Percentiles rank a stretch among this genome's conserved stretches.
Conservation (phyloP, 225 moss, liverwort and hornwort genomes). For the Pseudisothecium myosuroides region DNA sequence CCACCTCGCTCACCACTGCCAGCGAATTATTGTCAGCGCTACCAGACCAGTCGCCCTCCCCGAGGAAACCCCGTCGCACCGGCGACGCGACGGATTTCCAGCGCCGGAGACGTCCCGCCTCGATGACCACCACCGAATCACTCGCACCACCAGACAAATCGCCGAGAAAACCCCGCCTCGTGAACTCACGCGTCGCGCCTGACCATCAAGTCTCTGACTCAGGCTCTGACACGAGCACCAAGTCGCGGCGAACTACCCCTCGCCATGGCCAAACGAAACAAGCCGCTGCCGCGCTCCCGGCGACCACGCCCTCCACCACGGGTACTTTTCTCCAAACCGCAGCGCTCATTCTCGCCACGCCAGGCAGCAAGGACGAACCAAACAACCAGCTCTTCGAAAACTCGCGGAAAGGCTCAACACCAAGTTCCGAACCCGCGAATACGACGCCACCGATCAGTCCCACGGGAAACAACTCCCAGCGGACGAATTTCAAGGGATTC, state of each 20-base stretch:
- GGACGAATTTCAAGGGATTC: background rate
- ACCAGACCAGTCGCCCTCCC: background rate
- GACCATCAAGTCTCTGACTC: background rate
- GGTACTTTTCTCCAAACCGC: background rate
- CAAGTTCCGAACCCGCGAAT: background rate
- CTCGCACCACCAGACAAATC: background rate
- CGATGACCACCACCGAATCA: background rate
- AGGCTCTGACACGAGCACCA: background rate
- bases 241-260: background rate
- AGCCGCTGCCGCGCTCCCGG: background rate
- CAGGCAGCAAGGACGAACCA: slow-evolving; percentile 1
- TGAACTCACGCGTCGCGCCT: background rate
- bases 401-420: background rate
- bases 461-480: background rate
- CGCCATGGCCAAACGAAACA: background rate
- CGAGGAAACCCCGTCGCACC: background rate
- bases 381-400: background rate
- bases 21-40: background rate
- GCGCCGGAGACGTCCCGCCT: background rate
- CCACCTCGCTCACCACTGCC: background rate
- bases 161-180: background rate
- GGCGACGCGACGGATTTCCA: background rate
- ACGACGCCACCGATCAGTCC: slow-evolving; percentile 3
- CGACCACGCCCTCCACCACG: background rate
- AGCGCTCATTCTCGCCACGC: background rate